Base-by-base conservation (phyloP, 345 rosid genomes). In the Citrus unshiu region DNA sequence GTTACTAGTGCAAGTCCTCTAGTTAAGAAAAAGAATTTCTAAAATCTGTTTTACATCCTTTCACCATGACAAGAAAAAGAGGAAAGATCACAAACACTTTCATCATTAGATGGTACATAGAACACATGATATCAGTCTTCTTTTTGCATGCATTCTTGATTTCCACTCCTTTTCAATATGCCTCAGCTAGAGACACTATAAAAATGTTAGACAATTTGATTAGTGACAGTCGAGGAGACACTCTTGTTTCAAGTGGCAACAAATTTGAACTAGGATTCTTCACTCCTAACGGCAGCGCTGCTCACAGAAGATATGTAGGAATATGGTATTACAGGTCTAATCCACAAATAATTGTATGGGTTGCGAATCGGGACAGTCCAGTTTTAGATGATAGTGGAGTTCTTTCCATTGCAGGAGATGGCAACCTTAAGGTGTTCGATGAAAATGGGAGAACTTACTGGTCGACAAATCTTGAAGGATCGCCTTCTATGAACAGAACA, bases 251-350 rank as follows among this genome's bases (percentile, higher is more conserved):
- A 40, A 14, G 79, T 51, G 84, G 77, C 46, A 64, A 82, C 57
- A 80, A 37, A 49, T 87, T 84, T 37, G 80, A 87, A 78, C 77
- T 87, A 1, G 89, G 89, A n/a, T 87, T 90, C 84, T 90, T 90
- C 77, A 79, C 83, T 75, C 87, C 89, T 13, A 66, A 57, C 43
- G 89, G 82, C 77, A 84, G 81, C 77, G 63, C 74, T 5, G 76
- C 29, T 75, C 69, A 22, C 56, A 61, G 73, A 77, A 79, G 89
- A 56, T 88, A 88, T 56, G 49, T 88, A 5, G 93, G 89, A 7
- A 80, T 90, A 43, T 88, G 93, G 91, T 82, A 73, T 70, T 27
- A 81, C 70, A 7, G 63, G 32, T 72, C 70, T 12, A 51, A 77
- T 25, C 86, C 86, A 72, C 65, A 19, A 7, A 79, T 73, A 34